Conservation (phyloP, 1,284 basidiomycete genomes). For the Meripilus lineatus region DNA sequence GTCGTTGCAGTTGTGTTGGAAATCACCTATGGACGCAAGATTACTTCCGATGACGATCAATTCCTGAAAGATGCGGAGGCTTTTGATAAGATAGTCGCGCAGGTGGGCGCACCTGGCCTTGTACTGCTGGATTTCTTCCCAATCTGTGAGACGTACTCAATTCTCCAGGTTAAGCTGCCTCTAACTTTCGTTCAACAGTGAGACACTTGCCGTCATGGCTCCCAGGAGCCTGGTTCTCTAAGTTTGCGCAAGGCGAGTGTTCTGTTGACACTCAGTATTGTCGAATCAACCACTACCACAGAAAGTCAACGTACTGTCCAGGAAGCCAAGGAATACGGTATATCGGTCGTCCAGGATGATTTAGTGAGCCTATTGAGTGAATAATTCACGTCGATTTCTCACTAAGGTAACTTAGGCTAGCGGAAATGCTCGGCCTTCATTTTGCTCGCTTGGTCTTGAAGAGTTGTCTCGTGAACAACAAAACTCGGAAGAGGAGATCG, state of each 20-base stretch:
- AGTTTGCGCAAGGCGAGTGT: background rate
- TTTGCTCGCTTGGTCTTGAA: slow-evolving; percentile 15
- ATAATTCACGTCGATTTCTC: background rate
- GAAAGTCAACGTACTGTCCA: background rate
- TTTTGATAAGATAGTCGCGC: background rate
- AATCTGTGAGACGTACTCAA: background rate
- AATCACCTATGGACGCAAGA: background rate
- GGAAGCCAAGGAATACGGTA: background rate
- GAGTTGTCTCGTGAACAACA: slow-evolving; percentile 15
- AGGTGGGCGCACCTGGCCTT: background rate
- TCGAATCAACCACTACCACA: background rate
- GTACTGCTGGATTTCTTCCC: background rate
- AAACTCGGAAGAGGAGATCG: slow-evolving; percentile 11
- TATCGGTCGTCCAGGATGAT: background rate
- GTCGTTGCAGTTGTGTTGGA: background rate
- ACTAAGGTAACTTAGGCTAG: slow-evolving; percentile 7
- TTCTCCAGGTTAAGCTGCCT: background rate
- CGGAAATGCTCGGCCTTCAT: slow-evolving; percentile 15
- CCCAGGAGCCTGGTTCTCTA: slow-evolving; percentile 15
- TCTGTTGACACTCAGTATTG: background rate
- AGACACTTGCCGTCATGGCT: slow-evolving; percentile 22
- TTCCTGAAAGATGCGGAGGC: background rate
- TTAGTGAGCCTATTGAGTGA: background rate
- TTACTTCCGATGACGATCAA: background rate
- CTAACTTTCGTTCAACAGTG: slow-evolving; percentile 12